Conservation (phyloP, 2,329 filamentous ascomycete species). For the Sporothrix schenckii region DNA sequence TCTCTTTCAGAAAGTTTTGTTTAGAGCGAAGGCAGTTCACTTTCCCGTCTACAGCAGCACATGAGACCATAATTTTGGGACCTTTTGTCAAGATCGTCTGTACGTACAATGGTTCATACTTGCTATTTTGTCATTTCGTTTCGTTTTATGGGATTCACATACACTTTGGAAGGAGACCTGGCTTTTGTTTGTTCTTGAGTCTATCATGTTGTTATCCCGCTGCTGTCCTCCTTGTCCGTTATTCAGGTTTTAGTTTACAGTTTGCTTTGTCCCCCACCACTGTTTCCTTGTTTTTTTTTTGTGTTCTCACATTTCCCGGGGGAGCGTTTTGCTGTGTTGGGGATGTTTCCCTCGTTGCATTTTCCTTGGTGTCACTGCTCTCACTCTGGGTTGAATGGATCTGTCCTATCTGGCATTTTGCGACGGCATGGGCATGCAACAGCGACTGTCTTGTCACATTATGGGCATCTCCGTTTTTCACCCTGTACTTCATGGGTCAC, state of each 20-base stretch:
- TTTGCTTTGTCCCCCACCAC: not conserved
- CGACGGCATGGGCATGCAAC: not conserved
- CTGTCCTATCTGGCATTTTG: slow-evolving; percentile 27
- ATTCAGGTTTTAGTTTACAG: not conserved
- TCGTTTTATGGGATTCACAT: slow-evolving; percentile 1
- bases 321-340: not conserved
- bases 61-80: not conserved
- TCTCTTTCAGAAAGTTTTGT: not conserved
- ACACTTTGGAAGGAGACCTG: not conserved
- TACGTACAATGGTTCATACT: not conserved
- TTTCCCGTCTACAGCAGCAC: not conserved
- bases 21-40: not conserved
- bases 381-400: slow-evolving; percentile 8
- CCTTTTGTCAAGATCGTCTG: not conserved
- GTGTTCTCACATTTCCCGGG: no score
- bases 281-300: not conserved
- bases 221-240: not conserved
- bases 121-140: not conserved
- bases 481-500: not conserved
- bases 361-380: slow-evolving; percentile 9
- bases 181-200: not conserved
- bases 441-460: not conserved
- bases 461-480: not conserved
- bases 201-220: not conserved
- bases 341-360: not conserved